Percentiles rank a stretch among this genome's conserved stretches.
Evolutionary conservation across 495 filamentous ascomycete genomes (phyloP).

Genomic region (Aspergillus carlsbadensis): DNA sequence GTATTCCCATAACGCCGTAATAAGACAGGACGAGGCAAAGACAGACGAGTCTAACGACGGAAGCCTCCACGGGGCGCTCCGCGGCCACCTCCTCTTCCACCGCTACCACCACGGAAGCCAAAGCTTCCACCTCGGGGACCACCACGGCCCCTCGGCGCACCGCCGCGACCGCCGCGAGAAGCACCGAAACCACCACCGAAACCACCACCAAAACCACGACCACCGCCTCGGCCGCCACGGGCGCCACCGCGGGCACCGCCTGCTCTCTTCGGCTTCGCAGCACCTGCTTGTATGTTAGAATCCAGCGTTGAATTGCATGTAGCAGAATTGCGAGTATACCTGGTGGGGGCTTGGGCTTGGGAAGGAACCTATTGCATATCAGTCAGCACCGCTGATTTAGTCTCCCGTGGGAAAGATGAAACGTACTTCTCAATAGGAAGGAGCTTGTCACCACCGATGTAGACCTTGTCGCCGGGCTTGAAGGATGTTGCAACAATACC

Average conservation of each 20-base stretch:
- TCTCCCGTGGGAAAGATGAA: neutral
- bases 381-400: constrained; percentile 9
- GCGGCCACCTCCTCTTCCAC: constrained; percentile 28
- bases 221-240: constrained; percentile 46
- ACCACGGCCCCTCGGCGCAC: constrained; percentile 30
- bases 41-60: constrained; percentile 32
- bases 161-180: constrained; percentile 41
- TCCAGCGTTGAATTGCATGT: constrained; percentile 9
- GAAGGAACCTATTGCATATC: constrained; percentile 65
- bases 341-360: constrained; percentile 85
- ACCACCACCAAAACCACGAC: constrained; percentile 40
- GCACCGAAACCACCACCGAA: constrained; percentile 44
- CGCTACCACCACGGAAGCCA: constrained; percentile 25
- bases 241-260: constrained; percentile 50
- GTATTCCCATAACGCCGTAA: constrained; percentile 52
- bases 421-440: constrained; percentile 80
- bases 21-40: constrained; percentile 41
- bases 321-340: constrained; percentile 48
- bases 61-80: constrained; percentile 33
- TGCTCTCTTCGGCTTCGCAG: constrained; percentile 57
- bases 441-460: constrained; percentile 90
- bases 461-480: constrained; percentile 96
- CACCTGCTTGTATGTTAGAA: constrained; percentile 35
- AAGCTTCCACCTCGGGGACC: constrained; percentile 32
- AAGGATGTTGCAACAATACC: constrained; percentile 93